phyloP scores from a whole-genome alignment of 495 filamentous ascomycete species.

The Platismatia glauca region DNA sequence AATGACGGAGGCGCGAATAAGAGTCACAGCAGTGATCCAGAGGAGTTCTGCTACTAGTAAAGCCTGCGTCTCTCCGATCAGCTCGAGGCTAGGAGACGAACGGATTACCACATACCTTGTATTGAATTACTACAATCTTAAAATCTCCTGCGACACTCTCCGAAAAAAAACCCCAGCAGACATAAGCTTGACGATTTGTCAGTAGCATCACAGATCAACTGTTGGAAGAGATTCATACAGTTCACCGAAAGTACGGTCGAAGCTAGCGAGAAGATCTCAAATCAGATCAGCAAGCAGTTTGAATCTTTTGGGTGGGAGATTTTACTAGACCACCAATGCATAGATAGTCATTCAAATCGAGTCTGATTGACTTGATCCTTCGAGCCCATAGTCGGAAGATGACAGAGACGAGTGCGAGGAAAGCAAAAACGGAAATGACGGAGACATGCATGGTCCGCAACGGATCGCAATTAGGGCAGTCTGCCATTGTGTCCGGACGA shows the following conservation, averaged over 20 bases:
- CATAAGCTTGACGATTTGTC: neutral
- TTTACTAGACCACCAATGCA: slow-evolving; percentile 13
- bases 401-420: slow-evolving; percentile 13
- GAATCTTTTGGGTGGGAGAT: neutral
- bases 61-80: neutral
- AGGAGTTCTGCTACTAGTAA: slow-evolving; percentile 20
- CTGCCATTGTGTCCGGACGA: neutral
- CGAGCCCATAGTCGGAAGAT: slow-evolving; percentile 17
- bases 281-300: neutral
- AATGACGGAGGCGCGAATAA: slow-evolving; percentile 34
- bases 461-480: slow-evolving; percentile 3
- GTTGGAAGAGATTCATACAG: neutral
- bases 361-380: slow-evolving; percentile 9
- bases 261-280: slow-evolving; percentile 8
- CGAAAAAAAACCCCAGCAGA: neutral
- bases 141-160: neutral
- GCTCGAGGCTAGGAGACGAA: neutral
- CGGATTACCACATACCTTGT: neutral
- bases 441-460: slow-evolving; percentile 7
- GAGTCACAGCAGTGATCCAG: slow-evolving; percentile 25
- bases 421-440: slow-evolving; percentile 14
- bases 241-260: slow-evolving; percentile 1
- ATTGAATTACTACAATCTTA: neutral
- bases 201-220: neutral
- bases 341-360: slow-evolving; percentile 15